phyloP scores from a whole-genome alignment of 2,329 filamentous ascomycete species.

The Fusarium sp. region DNA sequence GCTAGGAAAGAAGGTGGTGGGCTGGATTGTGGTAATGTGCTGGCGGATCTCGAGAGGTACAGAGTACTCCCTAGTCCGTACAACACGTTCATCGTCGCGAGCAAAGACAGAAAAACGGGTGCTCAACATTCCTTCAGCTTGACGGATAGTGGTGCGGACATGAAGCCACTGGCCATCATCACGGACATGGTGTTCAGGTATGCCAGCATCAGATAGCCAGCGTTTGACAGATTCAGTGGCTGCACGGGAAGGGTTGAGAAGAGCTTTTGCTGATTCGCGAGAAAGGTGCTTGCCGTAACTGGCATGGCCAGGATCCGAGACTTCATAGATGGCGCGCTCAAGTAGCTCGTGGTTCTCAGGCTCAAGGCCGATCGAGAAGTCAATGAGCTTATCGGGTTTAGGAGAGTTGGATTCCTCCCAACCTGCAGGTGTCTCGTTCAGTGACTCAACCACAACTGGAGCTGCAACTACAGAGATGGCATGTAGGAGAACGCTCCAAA shows the following conservation, averaged over 20 bases:
- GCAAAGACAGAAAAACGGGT: conserved; percentile 61
- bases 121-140: conserved; percentile 63
- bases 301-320: conserved; percentile 64
- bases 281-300: conserved; percentile 66
- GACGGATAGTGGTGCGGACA: conserved; percentile 58
- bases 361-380: conserved; percentile 53
- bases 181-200: conserved; percentile 55
- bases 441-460: conserved; percentile 44
- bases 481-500: conserved; percentile 29
- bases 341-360: conserved; percentile 50
- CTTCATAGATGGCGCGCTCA: conserved; percentile 62
- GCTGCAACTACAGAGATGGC: conserved; percentile 13
- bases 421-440: conserved; percentile 39
- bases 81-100: conserved; percentile 59
- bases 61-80: conserved; percentile 57
- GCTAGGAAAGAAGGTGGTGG: conserved; percentile 58
- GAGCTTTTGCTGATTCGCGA: conserved; percentile 63
- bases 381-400: conserved; percentile 38
- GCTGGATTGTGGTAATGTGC: conserved; percentile 63
- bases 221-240: conserved; percentile 58
- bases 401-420: conserved; percentile 45
- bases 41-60: conserved; percentile 54
- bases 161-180: conserved; percentile 59
- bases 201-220: conserved; percentile 62
- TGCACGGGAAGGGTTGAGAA: conserved; percentile 61